Evolutionary conservation across 805 yeast genomes (phyloP).

Genomic region (Spathaspora boniae): DNA sequence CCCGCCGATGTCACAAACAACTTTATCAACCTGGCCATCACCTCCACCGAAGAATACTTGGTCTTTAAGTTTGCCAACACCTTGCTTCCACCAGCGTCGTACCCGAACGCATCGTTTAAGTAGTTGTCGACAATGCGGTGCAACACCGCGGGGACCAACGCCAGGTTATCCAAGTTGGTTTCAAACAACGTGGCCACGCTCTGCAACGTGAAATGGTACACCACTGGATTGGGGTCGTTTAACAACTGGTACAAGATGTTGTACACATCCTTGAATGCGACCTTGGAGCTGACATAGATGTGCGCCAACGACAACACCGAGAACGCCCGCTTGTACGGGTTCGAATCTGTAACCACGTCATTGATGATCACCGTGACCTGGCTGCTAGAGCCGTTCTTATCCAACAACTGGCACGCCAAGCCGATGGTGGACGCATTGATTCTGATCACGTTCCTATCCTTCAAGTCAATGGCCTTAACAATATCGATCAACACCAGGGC

Average conservation of each 20-base stretch:
- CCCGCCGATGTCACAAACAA: slow-evolving; percentile 34
- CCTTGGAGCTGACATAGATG: slow-evolving; percentile 24
- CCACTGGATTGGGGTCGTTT: slow-evolving; percentile 80
- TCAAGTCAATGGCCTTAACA: slow-evolving; percentile 36
- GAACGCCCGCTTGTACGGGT: slow-evolving; percentile 58
- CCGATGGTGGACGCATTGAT: slow-evolving; percentile 61
- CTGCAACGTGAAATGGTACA: slow-evolving; percentile 69
- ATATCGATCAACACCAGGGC: slow-evolving; percentile 49
- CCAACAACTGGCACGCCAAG: slow-evolving; percentile 29
- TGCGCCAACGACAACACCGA: slow-evolving; percentile 27
- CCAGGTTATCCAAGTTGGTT: slow-evolving; percentile 47
- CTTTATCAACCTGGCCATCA: slow-evolving; percentile 23
- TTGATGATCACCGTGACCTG: slow-evolving; percentile 42
- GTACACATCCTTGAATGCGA: slow-evolving; percentile 40
- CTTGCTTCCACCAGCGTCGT: slow-evolving; percentile 32
- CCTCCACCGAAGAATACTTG: slow-evolving; percentile 26
- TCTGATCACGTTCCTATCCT: slow-evolving; percentile 38
- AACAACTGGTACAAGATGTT: slow-evolving; percentile 59
- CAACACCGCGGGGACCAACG: slow-evolving; percentile 37
- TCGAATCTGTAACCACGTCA: slow-evolving; percentile 58
- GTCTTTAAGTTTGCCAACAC: slow-evolving; percentile 33
- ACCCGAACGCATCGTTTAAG: slow-evolving; percentile 35
- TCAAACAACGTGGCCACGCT: slow-evolving; percentile 56
- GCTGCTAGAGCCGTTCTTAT: slow-evolving; percentile 16
- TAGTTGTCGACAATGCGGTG: slow-evolving; percentile 23